Percentiles rank a stretch among this genome's conserved stretches.
Evolutionary conservation across 192 early-diverging fungal genomes (phyloP).

Genomic region (Coemansia aciculifera): DNA sequence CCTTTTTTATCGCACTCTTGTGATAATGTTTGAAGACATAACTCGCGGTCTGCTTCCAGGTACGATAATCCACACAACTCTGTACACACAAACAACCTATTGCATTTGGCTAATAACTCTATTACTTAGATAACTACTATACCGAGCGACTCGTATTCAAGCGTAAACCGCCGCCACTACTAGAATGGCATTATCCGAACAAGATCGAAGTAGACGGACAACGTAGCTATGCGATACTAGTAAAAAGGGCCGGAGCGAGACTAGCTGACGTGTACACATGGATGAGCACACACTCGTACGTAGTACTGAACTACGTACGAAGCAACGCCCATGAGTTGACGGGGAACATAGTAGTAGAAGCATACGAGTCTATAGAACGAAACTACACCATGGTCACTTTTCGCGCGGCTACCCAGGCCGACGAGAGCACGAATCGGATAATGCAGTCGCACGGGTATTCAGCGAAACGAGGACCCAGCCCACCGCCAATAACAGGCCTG

Average conservation of each 20-base stretch:
- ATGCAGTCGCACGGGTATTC: conserved; percentile 33
- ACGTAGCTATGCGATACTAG: conserved; percentile 30
- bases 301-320: conserved; percentile 11
- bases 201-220: conserved; percentile 35
- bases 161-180: conserved; percentile 21
- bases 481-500: conserved; percentile 32
- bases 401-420: conserved; percentile 20
- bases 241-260: not conserved
- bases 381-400: conserved; percentile 36
- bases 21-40: conserved; percentile 19
- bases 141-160: conserved; percentile 25
- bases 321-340: not conserved
- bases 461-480: conserved; percentile 19
- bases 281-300: conserved; percentile 48
- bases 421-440: conserved; percentile 26
- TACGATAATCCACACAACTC: not conserved
- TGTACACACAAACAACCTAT: too few relatives aligned
- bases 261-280: conserved; percentile 27
- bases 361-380: conserved; percentile 28
- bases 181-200: conserved; percentile 38
- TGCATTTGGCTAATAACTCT: too few relatives aligned
- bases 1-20: not conserved
- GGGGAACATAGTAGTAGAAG: conserved; percentile 40
- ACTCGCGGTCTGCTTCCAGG: conserved; percentile 32
- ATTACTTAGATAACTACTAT: conserved; percentile 21